Evolutionary conservation across 371 early-diverging fungal species (phyloP), one percentile per base, ranked within the genome.

Genomic region (Haplosporangium sp.): DNA sequence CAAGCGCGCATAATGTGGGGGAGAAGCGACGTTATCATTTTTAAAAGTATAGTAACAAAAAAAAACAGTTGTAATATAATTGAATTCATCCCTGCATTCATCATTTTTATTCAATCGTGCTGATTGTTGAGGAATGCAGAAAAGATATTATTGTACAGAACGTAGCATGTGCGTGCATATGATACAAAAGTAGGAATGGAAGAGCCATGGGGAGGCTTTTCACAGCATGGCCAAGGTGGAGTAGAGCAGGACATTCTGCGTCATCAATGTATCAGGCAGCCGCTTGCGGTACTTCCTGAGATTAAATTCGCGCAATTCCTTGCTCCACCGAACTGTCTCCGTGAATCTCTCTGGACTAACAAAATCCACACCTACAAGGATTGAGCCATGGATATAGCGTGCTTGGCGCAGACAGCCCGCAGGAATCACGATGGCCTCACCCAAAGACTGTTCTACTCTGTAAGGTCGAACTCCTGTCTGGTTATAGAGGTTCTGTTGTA

Each of bases 401-500:
- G 92, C 95, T 79, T 94, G 95, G 60, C 92, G 90, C 0, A 91
- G 87, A 45, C 89, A 89, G 3, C 95, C 95, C 0, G 93, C 93
- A 0, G 93, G 95, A 1, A 94, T 86, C 83, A 89, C 90, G 9
- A 95, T 88, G 0, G 91, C 89, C 64, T 93, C 93, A 12, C 92
- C 92, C 0, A 85, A 76, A 43, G 84, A 84, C 67, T 92, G 91
- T 55, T 84, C 79, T 1, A 95, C 69, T 9, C 86, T 83, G 81
- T 84, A 90, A 6, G 84, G 81, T 2, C 45, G 55, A 0, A 88
- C 83, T 0, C 87, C 87, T 13, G 83, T 63, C 38, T 69, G 54
- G 21, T 63, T 36, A 45, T 57, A 72, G 12, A 95, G 74, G 18
- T 64, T 59, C 9, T 59, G 48, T 14, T 85, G 85, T 12, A 86